Base-by-base conservation (phyloP, 1,284 basidiomycete genomes). In the Coniferiporia weirii region DNA sequence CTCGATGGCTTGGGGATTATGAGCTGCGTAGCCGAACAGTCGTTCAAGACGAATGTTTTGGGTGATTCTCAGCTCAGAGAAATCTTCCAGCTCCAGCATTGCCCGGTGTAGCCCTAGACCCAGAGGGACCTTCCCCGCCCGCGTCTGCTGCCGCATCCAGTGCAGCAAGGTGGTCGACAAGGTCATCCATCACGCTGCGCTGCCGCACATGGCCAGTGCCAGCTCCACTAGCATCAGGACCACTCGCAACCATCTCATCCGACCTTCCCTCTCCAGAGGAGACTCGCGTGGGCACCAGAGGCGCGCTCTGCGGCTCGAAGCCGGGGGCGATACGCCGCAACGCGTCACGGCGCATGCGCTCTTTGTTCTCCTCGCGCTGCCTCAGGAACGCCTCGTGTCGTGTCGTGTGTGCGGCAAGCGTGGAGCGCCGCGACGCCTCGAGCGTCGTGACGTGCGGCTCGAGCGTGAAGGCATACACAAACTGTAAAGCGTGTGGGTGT, bases 381-480 rank as follows among this genome's bases (percentile, higher is more conserved):
- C 76, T 79, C 12, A 96, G 77, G 64, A 87, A 83, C 0, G 85
- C 81, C 49, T 89, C 85, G 56, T 88, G 81, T 8, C 84, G 81
- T 1, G 85, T 78, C 3, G 81, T 70, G 62, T 89, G 81, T 10
- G 89, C 78, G 0, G 84, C 78, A 36, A 90, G 77, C 1, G 87
- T 87, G 15, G 79, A 73, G 59, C 84, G 76, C 7, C 89, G 84
- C 2, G 90, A 79, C 0, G 86, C 80, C 69, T 88, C 85, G 53
- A 91, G 72, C 1, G 84, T 81, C 57, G 95, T 70, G 63, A 93
- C 79, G 68, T 95, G 93, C 0, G 87, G 82, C 68, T 97, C 94
- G 55, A 97, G 80, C 0, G 92, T 90, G 76, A 92, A 95, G 1
- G 94, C 94, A 68, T 97, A 96, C 40, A 91, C 94, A 66, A 96